These are phyloP conservation scores for Blastobotrys chiropterorum DNA, from an alignment of 805 yeast genomes.

Conservation along the genomic window DNA sequence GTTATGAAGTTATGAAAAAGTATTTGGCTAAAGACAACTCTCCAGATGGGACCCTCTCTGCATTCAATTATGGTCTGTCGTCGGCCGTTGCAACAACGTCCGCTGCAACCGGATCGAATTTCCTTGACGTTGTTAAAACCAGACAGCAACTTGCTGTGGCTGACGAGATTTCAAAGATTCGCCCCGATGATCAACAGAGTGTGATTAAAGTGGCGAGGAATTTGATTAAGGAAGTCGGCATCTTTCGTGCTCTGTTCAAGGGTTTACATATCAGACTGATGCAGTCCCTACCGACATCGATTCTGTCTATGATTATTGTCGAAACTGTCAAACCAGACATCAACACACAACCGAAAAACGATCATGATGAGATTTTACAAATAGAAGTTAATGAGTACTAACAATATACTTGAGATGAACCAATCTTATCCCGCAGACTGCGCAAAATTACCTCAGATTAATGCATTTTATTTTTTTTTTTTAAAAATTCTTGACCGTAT, in stretches of 20 bases:
- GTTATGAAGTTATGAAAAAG: slow-evolving; percentile 20
- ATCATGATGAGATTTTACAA: neutral
- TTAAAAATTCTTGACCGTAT: neutral
- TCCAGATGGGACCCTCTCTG: slow-evolving; percentile 9
- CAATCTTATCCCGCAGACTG: too few species aligned
- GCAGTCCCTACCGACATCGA: slow-evolving; percentile 34
- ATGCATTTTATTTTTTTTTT: too few species aligned
- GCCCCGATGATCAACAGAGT: slow-evolving; percentile 34
- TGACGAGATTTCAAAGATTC: slow-evolving; percentile 30
- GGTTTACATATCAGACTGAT: slow-evolving; percentile 33
- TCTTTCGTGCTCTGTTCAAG: slow-evolving; percentile 28
- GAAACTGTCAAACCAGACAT: slow-evolving; percentile 34
- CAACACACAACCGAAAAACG: neutral
- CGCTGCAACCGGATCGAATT: slow-evolving; percentile 33
- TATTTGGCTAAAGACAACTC: slow-evolving; percentile 2
- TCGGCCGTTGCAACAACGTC: slow-evolving; percentile 32
- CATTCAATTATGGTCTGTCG: slow-evolving; percentile 25
- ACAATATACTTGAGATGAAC: too few species aligned
- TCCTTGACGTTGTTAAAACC: slow-evolving; percentile 38
- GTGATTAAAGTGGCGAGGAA: slow-evolving; percentile 30
- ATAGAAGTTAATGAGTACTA: neutral
- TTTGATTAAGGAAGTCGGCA: slow-evolving; percentile 32
- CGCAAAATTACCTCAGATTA: too few species aligned
- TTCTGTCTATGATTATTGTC: slow-evolving; percentile 35
- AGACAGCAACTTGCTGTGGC: slow-evolving; percentile 38